Evolutionary conservation across 2,329 filamentous ascomycete species (phyloP), one percentile per base, ranked within the genome.

Genomic region (Microcyclospora pomicola): DNA sequence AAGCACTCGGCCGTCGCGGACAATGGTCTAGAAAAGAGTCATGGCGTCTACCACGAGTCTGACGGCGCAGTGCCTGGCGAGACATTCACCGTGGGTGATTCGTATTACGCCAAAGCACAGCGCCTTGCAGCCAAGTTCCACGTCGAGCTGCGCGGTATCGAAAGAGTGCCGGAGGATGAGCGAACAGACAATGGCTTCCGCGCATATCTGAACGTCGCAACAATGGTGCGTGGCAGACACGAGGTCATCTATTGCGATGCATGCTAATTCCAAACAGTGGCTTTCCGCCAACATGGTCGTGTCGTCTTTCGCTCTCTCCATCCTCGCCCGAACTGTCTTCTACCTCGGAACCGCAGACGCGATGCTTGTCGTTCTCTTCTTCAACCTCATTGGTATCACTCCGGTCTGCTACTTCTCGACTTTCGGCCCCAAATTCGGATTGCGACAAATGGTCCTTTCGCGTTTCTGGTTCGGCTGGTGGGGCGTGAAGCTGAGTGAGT

Each of bases 391-490:
- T 9, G 80, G 78, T n/a, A 70, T 80, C 35, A 53, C 77, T 35
- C 78, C 81, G 0, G 81, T 84, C 12, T 80, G 74, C 53, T 84
- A 79, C 60, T 86, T 86, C 65, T 81, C 78, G 2, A 82, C 75
- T 13, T 84, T 86, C 52, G 82, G 82, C 2, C 77, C 82, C 2
- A 63, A 64, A 7, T 85, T 84, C 47, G 82, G 82, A 3, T 66
- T 86, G 45, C 73, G 82, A 38, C 82, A 86, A 54, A 85, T 87
- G 77, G 79, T 86, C 1, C 66, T 87, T n/a, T 77, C 78, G 9
- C 69, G 82, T 28, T 86, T 80, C 61, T 86, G 71, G 61, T 86
- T 85, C 55, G 82, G 82, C 12, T 57, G 53, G 52, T 55, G 52
- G 48, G 55, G 54, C 28, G 54, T 56, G 32, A 56, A 55, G 40